Base-by-base conservation (phyloP, 257 asterid genomes). In the Orobanche coerulescens region DNA sequence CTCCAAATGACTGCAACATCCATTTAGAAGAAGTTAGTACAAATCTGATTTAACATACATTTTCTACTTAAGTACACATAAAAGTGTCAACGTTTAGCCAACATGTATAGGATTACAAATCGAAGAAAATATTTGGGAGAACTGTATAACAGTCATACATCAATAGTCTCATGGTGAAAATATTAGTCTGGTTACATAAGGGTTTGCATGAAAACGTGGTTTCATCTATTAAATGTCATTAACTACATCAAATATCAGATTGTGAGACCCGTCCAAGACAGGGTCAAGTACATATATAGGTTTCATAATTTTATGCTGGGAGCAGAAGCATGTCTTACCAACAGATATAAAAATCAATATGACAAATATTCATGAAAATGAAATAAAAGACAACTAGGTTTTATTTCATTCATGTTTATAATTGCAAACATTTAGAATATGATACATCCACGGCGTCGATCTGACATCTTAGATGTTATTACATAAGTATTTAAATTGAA, bases 1-100 rank as follows among this genome's bases (percentile, higher is more conserved):
- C 85, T 73, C 96, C 96, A 86, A 86, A 77, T 61, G 96, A 80
- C 95, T 89, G 94, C 82, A 76, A 66, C 64, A 49, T 57, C 33
- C 70, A 76, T 20, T 39, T 68, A 71, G 19, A 69, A 62, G 62
- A 61, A 57, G 52, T 57, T 15, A 62, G 67, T 15, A 37, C 33
- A 71, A 24, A 58, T 16, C 16, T 54, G 16, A 19, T 22, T 51
- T 48, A 67, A 2, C 53, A 39, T 19, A 19, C 13, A 7, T 46
- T 47, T 52, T 60, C 28, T 65, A 59, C 60, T 51, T 16, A n/a
- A 31, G 20, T 22, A 43, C 10, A 40, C 36, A 58, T 16, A 37
- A 2, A 19, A 18, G n/a, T n/a, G n/a, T n/a, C n/a, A n/a, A n/a
- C n/a, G n/a, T n/a, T n/a, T n/a, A n/a, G n/a, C n/a, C n/a, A n/a